Conservation (phyloP, 2,329 filamentous ascomycete genomes). For the Geoglossum cookeanum region DNA sequence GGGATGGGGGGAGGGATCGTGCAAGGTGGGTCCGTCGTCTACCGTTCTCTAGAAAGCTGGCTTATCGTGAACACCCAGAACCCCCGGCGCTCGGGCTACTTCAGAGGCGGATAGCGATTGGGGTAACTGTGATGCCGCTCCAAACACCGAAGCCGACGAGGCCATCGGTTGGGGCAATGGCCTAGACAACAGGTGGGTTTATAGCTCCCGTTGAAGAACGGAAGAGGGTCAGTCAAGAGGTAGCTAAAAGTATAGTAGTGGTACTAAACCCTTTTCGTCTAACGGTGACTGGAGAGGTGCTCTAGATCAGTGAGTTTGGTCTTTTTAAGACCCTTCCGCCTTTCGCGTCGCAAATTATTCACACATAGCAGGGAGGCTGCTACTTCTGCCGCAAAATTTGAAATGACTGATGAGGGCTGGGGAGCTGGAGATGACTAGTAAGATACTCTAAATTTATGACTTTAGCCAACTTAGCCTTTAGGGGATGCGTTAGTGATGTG, state of each 20-base stretch:
- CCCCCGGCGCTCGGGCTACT: no score
- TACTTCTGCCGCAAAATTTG: neutral
- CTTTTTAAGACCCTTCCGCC: neutral
- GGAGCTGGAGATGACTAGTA: neutral
- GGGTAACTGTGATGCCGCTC: neutral
- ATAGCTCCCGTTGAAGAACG: neutral
- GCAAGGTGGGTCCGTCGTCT: neutral
- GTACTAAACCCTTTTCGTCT: neutral
- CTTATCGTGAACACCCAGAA: neutral
- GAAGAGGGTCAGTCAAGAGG: neutral
- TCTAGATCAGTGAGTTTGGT: neutral
- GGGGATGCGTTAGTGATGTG: neutral
- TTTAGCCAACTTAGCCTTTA: neutral
- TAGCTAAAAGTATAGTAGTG: neutral
- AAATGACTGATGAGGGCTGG: neutral
- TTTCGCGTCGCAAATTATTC: neutral
- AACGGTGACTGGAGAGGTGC: neutral
- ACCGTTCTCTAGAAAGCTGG: neutral
- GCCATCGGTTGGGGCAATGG: neutral
- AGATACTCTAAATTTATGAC: neutral
- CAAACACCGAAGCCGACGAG: neutral
- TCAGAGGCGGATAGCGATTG: neutral
- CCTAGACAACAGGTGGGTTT: neutral
- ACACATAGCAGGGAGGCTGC: neutral
- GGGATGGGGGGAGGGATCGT: neutral